Conservation (phyloP, 2,329 filamentous ascomycete species). For the Tolypocladium sp. region DNA sequence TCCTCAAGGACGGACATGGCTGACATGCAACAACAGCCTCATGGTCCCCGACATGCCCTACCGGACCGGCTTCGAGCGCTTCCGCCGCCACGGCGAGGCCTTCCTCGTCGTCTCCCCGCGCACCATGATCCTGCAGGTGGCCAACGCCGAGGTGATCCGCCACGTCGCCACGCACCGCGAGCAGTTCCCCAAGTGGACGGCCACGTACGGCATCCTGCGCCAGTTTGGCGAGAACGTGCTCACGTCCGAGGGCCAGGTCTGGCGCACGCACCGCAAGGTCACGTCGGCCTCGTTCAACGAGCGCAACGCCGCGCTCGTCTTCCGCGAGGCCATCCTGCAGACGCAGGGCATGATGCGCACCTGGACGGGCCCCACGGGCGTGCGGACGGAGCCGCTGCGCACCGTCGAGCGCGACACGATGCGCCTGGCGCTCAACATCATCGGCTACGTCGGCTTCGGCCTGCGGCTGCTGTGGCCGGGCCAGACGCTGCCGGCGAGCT, state of each 20-base stretch:
- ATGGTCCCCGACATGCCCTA: constrained; percentile 53
- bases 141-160: constrained; percentile 55
- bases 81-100: constrained; percentile 50
- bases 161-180: constrained; percentile 59
- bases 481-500: constrained; percentile 36
- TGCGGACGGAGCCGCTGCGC: constrained; percentile 33
- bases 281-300: constrained; percentile 68
- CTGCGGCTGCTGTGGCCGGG: constrained; percentile 53
- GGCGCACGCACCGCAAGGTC: constrained; percentile 66
- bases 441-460: constrained; percentile 64
- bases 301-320: constrained; percentile 61
- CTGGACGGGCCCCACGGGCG: constrained; percentile 36
- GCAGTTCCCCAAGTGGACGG: constrained; percentile 48
- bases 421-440: constrained; percentile 46
- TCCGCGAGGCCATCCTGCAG: constrained; percentile 52
- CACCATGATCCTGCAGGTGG: constrained; percentile 42
- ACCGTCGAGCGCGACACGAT: constrained; percentile 58
- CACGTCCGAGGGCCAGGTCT: constrained; percentile 57
- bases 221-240: constrained; percentile 63
- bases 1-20: not conserved
- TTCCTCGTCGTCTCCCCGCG: constrained; percentile 56
- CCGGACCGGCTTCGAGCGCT: constrained; percentile 45
- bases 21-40: constrained; percentile 26
- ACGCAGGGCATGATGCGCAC: constrained; percentile 49
- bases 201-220: constrained; percentile 24